phyloP scores from a whole-genome alignment of 2,329 filamentous ascomycete species.

The Teratosphaeria epicoccoides region DNA sequence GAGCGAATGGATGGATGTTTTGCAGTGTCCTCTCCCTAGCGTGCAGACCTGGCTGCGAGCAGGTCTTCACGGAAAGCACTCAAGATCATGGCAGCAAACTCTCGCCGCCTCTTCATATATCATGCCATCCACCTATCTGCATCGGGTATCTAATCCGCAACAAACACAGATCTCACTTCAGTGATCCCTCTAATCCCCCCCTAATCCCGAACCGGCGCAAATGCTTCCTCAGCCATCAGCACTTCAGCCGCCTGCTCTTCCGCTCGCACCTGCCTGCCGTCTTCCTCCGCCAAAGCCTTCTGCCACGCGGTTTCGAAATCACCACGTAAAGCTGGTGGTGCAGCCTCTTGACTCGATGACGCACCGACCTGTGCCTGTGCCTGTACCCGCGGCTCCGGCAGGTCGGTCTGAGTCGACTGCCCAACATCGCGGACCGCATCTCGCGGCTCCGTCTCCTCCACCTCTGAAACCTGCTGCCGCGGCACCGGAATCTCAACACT shows the following conservation, averaged over 20 bases:
- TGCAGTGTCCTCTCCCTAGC: too few relatives aligned
- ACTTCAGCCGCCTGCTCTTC: background rate
- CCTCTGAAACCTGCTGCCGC: background rate
- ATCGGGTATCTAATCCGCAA: background rate
- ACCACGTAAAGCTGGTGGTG: background rate
- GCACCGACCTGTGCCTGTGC: background rate
- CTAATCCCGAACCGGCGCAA: background rate
- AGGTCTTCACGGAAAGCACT: too few relatives aligned
- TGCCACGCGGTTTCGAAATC: conserved; percentile 62
- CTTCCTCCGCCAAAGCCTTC: conserved; percentile 45
- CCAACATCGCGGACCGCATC: background rate
- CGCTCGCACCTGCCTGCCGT: conserved; percentile 15
- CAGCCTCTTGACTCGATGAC: background rate
- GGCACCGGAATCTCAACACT: background rate
- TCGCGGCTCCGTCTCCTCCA: conserved; percentile 1
- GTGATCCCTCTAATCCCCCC: background rate
- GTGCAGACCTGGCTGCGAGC: too few relatives aligned
- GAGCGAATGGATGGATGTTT: too few relatives aligned
- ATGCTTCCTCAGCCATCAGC: background rate
- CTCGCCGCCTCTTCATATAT: too few relatives aligned
- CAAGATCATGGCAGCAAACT: too few relatives aligned
- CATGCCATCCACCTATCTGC: too few relatives aligned
- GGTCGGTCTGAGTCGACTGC: background rate
- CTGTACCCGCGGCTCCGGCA: background rate
- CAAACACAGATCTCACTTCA: background rate